Percentiles rank a stretch among this genome's conserved stretches.
phyloP scores from a whole-genome alignment of 352 stramenopile genomes.

The Phytophthora macrochlamydospora region DNA sequence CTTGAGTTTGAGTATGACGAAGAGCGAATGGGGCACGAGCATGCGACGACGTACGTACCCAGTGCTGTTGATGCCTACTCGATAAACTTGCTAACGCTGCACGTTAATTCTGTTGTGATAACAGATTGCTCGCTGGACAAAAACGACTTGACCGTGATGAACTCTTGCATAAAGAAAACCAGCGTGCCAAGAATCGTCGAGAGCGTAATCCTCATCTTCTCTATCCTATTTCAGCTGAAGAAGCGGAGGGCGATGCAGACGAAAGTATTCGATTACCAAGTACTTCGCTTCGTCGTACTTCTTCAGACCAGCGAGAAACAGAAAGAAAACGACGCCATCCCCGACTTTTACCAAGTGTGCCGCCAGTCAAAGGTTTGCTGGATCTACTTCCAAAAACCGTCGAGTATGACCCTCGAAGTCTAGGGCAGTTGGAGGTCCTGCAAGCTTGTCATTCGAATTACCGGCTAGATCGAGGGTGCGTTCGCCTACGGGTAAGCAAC shows the following conservation, averaged over 20 bases:
- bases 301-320: slow-evolving; percentile 26
- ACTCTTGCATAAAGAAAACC: slow-evolving; percentile 71
- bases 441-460: slow-evolving; percentile 85
- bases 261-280: slow-evolving; percentile 4
- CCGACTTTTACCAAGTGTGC: slow-evolving; percentile 78
- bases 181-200: slow-evolving; percentile 42
- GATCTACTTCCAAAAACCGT: slow-evolving; percentile 83
- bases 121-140: slow-evolving; percentile 70
- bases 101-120: slow-evolving; percentile 7
- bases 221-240: slow-evolving; percentile 30
- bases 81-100: neutral
- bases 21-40: slow-evolving; percentile 69
- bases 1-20: slow-evolving; percentile 87
- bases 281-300: slow-evolving; percentile 4
- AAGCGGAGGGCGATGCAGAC: slow-evolving; percentile 17
- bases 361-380: slow-evolving; percentile 80
- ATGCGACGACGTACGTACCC: slow-evolving; percentile 59
- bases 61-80: neutral
- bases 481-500: slow-evolving; percentile 80
- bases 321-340: slow-evolving; percentile 68
- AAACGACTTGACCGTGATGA: slow-evolving; percentile 81
- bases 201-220: slow-evolving; percentile 69
- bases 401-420: slow-evolving; percentile 51
- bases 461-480: slow-evolving; percentile 61
- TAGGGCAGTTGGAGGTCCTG: slow-evolving; percentile 78